Conservation (phyloP, 2,329 filamentous ascomycete species). For the Colletotrichum horii region DNA sequence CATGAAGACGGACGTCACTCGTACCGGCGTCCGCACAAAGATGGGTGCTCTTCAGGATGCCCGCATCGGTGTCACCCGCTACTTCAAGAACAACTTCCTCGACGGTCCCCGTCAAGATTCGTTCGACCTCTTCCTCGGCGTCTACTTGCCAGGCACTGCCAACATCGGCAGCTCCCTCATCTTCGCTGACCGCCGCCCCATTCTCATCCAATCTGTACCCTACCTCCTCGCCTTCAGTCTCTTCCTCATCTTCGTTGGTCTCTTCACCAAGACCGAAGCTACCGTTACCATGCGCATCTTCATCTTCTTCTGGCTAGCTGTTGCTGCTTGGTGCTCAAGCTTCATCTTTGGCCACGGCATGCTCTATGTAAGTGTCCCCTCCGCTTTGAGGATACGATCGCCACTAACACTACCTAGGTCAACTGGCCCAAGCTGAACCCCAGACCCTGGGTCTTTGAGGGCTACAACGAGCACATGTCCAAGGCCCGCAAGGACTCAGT, state of each 20-base stretch:
- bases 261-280: conserved; percentile 74
- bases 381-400: too few species aligned
- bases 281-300: conserved; percentile 86
- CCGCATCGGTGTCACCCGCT: conserved; percentile 86
- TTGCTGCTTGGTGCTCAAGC: conserved; percentile 72
- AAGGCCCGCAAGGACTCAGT: conserved; percentile 84
- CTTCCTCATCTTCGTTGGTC: conserved; percentile 80
- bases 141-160: conserved; percentile 77
- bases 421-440: conserved; percentile 99
- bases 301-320: conserved; percentile 75
- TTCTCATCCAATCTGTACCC: conserved; percentile 91
- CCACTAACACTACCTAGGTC: conserved; percentile 70
- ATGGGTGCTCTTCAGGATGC: conserved; percentile 85
- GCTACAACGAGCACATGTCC: conserved; percentile 84
- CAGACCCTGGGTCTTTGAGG: conserved; percentile 83
- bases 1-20: conserved; percentile 96
- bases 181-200: conserved; percentile 83
- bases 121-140: conserved; percentile 91
- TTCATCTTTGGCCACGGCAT: conserved; percentile 88
- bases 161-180: conserved; percentile 74
- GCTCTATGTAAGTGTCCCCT: conserved; percentile 82
- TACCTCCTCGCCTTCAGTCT: conserved; percentile 87
- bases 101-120: conserved; percentile 95
- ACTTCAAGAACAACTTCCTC: conserved; percentile 91
- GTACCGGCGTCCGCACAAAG: conserved; percentile 88